Percentiles rank a stretch among this genome's conserved stretches.
Conservation (phyloP, 306 rosid genomes). For the Glycine tomentella region DNA sequence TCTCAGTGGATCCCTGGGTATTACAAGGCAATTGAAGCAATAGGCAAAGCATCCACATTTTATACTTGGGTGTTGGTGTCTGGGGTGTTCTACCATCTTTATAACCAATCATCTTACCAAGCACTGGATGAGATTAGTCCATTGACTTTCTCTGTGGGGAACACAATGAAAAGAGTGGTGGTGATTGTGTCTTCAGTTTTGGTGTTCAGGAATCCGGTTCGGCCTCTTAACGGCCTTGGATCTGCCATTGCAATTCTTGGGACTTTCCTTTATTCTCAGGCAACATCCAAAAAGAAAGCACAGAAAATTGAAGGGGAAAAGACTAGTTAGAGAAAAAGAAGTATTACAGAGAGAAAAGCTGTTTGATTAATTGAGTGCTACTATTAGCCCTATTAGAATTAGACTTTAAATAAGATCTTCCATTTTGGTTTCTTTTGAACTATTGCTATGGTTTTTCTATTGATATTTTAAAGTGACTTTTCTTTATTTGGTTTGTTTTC, state of each 20-base stretch:
- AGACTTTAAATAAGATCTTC: slow-evolving; percentile 38
- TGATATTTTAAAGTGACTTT: slow-evolving; percentile 22
- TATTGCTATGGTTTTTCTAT: slow-evolving; percentile 28
- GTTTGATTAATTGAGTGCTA: slow-evolving; percentile 40
- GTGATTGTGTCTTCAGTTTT: slow-evolving; percentile 81
- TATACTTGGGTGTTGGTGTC: slow-evolving; percentile 86
- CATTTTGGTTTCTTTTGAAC: slow-evolving; percentile 44
- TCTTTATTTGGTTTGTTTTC: slow-evolving; percentile 25
- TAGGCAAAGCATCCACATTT: slow-evolving; percentile 74
- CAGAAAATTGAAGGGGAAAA: slow-evolving; percentile 73
- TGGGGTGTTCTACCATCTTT: slow-evolving; percentile 93
- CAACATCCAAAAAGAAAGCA: slow-evolving; percentile 59
- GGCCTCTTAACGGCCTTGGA: slow-evolving; percentile 91
- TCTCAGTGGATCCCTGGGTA: slow-evolving; percentile 93
- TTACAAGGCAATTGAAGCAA: slow-evolving; percentile 70
- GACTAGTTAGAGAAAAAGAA: slow-evolving; percentile 53
- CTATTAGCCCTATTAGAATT: slow-evolving; percentile 31
- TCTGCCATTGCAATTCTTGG: slow-evolving; percentile 92
- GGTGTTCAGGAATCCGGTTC: slow-evolving; percentile 90
- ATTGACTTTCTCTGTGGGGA: slow-evolving; percentile 89
- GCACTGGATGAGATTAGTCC: slow-evolving; percentile 93
- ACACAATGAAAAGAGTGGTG: slow-evolving; percentile 96
- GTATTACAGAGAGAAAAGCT: slow-evolving; percentile 31
- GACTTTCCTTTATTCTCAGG: slow-evolving; percentile 91
- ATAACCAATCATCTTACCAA: slow-evolving; percentile 95